phyloP scores from a whole-genome alignment of 2,329 filamentous ascomycete genomes.

The Clathrospora elynae region DNA sequence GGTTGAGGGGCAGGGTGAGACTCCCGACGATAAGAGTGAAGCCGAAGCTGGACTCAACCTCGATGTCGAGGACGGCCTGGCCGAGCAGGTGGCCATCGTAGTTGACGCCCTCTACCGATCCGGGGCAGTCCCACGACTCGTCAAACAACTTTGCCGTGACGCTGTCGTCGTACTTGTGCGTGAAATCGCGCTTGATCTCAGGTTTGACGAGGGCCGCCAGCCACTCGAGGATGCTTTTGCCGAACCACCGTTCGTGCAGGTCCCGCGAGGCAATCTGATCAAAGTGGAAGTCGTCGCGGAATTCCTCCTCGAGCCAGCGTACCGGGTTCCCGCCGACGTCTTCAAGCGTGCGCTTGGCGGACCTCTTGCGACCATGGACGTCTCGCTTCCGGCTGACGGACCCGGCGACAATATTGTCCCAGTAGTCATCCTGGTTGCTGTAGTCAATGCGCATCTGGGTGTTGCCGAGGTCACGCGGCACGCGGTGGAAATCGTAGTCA shows the following conservation, averaged over 20 bases:
- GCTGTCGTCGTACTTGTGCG: conserved; percentile 9
- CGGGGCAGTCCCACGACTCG: conserved; percentile 8
- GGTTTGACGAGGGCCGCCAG: conserved; percentile 7
- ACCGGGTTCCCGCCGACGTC: conserved; percentile 40
- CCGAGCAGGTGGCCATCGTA: conserved; percentile 5
- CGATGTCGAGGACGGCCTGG: conserved; percentile 7
- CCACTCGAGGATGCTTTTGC: conserved; percentile 35
- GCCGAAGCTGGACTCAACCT: conserved; percentile 9
- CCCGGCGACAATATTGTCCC: conserved; percentile 20
- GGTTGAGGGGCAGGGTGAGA: conserved; percentile 3
- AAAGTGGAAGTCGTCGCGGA: conserved; percentile 42
- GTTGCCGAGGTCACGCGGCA: conserved; percentile 9
- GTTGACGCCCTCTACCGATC: neutral
- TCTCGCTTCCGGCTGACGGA: conserved; percentile 24
- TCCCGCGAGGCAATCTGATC: conserved; percentile 32
- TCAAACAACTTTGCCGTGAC: conserved; percentile 15
- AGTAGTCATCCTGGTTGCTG: conserved; percentile 16
- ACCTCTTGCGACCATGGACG: too few relatives aligned
- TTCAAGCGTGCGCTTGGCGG: conserved; percentile 38
- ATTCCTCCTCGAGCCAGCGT: conserved; percentile 51
- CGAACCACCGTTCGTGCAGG: conserved; percentile 49
- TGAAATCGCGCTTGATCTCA: conserved; percentile 13
- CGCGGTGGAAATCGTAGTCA: conserved; percentile 18
- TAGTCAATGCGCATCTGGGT: conserved; percentile 21
- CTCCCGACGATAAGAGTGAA: conserved; percentile 13